Conservation (phyloP, 2,329 filamentous ascomycete species). For the Aspergillus novoparasiticus region DNA sequence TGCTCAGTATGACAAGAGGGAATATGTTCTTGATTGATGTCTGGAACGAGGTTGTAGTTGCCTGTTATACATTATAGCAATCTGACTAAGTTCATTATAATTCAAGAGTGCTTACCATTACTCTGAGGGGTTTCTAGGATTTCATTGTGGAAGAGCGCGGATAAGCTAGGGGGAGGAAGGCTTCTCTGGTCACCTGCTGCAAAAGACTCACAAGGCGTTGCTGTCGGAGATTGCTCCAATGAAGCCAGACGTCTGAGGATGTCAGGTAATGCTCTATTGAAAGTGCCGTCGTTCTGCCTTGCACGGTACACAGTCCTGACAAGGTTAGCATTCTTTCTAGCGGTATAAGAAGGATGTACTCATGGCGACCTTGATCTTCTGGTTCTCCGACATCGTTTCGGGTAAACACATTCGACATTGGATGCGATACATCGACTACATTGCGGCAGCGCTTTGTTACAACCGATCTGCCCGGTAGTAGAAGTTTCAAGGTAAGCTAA, state of each 20-base stretch:
- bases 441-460: background rate
- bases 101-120: background rate
- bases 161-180: background rate
- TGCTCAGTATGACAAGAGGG: background rate
- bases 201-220: background rate
- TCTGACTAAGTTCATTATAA: background rate
- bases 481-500: background rate
- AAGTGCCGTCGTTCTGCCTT: background rate
- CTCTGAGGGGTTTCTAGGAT: background rate
- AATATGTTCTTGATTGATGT: background rate
- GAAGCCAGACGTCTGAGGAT: background rate
- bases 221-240: background rate
- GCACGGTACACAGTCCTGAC: background rate
- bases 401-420: background rate
- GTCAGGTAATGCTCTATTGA: background rate
- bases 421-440: background rate
- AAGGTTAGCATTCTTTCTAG: background rate
- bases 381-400: background rate
- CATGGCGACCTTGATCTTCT: background rate
- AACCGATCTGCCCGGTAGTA: background rate
- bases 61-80: background rate
- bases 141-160: background rate
- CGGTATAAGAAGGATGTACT: background rate
- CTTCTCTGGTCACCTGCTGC: background rate
- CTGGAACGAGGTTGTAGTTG: background rate